A percentile compares a stretch with the other conserved stretches of the same genome.
These are phyloP conservation scores for Fragilaria crotonensis DNA, from an alignment of 108 stramenopile species.

Conservation along the genomic window DNA sequence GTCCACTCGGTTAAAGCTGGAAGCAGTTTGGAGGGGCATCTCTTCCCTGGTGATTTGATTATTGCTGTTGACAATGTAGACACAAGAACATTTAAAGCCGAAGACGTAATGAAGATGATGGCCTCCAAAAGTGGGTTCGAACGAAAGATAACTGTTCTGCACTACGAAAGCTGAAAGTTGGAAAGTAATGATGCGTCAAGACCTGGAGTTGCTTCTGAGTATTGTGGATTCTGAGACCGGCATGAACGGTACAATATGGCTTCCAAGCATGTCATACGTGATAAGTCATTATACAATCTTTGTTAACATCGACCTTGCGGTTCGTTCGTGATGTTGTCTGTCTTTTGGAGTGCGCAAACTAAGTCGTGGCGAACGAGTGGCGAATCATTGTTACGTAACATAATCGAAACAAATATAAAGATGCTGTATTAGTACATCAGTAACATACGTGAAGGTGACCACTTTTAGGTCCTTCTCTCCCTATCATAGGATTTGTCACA, in stretches of 20 bases:
- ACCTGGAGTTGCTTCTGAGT: neutral
- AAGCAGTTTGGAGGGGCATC: conserved; percentile 56
- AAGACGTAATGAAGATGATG: conserved; percentile 69
- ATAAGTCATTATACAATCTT: neutral
- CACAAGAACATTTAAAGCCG: conserved; percentile 62
- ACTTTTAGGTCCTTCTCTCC: neutral
- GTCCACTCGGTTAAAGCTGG: conserved; percentile 59
- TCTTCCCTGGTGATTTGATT: conserved; percentile 74
- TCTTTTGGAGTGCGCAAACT: neutral
- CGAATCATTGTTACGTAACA: no score
- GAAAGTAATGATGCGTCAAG: no score
- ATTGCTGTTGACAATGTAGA: conserved; percentile 71
- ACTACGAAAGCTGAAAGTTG: conserved; percentile 28
- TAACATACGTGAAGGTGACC: neutral
- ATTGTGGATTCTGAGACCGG: neutral
- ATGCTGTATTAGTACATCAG: neutral
- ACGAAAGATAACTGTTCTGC: conserved; percentile 70
- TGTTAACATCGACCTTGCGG: neutral
- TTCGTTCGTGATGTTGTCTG: neutral
- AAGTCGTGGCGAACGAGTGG: no score
- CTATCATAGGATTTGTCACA: neutral
- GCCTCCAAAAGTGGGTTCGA: conserved; percentile 36
- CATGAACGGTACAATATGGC: neutral
- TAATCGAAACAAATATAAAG: neutral
- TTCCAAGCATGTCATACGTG: neutral